Base-by-base conservation (phyloP, 2,329 filamentous ascomycete species). In the Verticillium tricorpus region DNA sequence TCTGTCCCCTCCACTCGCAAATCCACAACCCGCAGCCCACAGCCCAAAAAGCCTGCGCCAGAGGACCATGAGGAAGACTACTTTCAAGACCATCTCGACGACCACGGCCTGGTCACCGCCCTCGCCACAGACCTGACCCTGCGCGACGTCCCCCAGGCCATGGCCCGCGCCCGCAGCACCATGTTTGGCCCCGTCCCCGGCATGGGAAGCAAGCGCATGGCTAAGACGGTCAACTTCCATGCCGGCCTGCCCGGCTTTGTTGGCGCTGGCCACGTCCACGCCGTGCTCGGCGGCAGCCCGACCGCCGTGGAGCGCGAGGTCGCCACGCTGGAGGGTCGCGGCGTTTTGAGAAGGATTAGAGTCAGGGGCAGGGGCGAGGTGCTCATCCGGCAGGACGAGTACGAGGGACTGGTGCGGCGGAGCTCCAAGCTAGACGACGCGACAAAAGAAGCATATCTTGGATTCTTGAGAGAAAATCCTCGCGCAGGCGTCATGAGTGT, bases 141-240 rank as follows among this genome's bases (percentile, higher is more conserved):
- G 5, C 79, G 84, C 58, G 85, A 89, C 71, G 82, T 88, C 1
- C 79, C 85, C 0, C 88, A 90, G 70, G 86, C 87, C 25, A 85
- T 92, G 70, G 77, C 82, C 59, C 84, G 88, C 72, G 83, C 89
- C 58, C 83, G 82, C 40, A 74, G 70, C 22, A 79, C 76, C 68
- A 90, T 89, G 83, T 92, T 91, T 76, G 82, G 80, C 45, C 76
- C 82, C 1, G 77, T 92, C 12, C 89, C 89, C 2, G 88, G 89
- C 25, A 86, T 92, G 81, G 84, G 80, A 67, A 88, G 86, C 5
- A 83, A 82, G 22, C 80, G 87, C 12, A 85, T 87, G 15, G 79
- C 88, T 2, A 84, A 89, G 68, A 76, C 90, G 17, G 78, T 92
- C 59, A 85, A 87, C 64, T 87, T 84, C 69, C 80, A 89, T 19